Conservation (phyloP, 192 early-diverging fungal genomes). For the Gigaspora rosea region DNA sequence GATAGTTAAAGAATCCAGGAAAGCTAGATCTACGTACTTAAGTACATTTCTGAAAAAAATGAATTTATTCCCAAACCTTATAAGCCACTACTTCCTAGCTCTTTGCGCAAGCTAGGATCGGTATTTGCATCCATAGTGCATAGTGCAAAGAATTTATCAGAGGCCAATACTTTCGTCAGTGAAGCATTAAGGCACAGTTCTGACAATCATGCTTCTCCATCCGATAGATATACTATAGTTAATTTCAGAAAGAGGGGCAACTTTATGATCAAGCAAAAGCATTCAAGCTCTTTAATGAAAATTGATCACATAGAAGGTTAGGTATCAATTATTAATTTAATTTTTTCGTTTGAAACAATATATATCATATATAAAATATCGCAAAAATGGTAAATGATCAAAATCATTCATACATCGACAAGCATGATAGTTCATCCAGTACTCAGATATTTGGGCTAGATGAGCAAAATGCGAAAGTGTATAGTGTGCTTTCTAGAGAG, state of each 20-base stretch:
- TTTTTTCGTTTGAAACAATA: too few relatives aligned
- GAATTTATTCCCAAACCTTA: not conserved
- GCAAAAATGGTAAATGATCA: too few relatives aligned
- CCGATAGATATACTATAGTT: not conserved
- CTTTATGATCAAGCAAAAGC: not conserved
- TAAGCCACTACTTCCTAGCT: not conserved
- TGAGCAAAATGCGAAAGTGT: too few relatives aligned
- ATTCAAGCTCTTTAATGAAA: not conserved
- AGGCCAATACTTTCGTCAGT: not conserved
- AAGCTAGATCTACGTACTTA: not conserved
- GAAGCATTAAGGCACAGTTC: not conserved
- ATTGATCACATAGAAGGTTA: not conserved
- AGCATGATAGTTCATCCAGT: too few relatives aligned
- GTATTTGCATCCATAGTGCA: not conserved
- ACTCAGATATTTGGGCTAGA: too few relatives aligned
- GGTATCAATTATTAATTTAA: too few relatives aligned
- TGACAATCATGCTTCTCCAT: not conserved
- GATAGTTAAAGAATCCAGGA: not conserved
- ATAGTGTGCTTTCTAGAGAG: too few relatives aligned
- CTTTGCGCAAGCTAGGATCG: not conserved
- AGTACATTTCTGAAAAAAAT: slow-evolving; percentile 1
- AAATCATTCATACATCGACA: too few relatives aligned
- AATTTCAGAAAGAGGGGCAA: not conserved
- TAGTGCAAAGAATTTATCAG: not conserved
- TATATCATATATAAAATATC: too few relatives aligned